Conservation (phyloP, 2,329 filamentous ascomycete species). For the Lithohypha guttulata region DNA sequence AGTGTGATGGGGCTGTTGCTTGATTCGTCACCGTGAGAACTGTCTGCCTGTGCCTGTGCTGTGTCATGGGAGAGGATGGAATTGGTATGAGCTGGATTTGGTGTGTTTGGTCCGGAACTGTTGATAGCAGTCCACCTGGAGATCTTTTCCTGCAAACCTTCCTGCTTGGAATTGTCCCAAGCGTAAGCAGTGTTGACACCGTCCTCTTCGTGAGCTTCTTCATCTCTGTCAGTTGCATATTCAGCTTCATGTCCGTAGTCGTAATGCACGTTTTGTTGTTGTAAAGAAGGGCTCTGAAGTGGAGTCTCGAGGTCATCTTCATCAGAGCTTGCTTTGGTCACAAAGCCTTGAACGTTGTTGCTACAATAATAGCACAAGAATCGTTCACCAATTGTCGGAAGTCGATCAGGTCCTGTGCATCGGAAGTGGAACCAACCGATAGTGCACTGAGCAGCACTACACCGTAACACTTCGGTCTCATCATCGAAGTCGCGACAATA, state of each 20-base stretch:
- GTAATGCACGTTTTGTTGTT: neutral
- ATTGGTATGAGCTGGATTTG: neutral
- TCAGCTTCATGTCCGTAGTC: neutral
- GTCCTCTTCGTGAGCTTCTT: neutral
- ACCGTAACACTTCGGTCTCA: conserved; percentile 10
- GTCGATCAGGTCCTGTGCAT: conserved; percentile 13
- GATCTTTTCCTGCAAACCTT: no score
- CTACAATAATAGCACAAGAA: conserved; percentile 15
- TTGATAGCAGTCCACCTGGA: no score
- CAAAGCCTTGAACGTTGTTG: neutral
- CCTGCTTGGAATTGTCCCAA: no score
- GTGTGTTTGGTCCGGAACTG: neutral
- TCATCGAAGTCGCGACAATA: conserved; percentile 12
- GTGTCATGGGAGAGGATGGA: neutral
- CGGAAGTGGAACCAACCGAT: conserved; percentile 14
- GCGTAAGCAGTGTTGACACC: neutral
- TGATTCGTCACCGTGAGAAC: neutral
- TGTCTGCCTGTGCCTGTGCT: neutral
- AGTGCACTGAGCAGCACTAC: conserved; percentile 13
- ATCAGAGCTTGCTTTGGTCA: neutral
- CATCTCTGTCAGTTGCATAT: neutral
- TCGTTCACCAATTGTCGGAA: conserved; percentile 6
- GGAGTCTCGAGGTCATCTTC: neutral
- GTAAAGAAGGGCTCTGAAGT: neutral
- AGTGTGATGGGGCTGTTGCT: neutral